Percentiles rank a stretch among this genome's conserved stretches.
Conservation (phyloP, 2,329 filamentous ascomycete genomes). For the Biscogniauxia sp. region DNA sequence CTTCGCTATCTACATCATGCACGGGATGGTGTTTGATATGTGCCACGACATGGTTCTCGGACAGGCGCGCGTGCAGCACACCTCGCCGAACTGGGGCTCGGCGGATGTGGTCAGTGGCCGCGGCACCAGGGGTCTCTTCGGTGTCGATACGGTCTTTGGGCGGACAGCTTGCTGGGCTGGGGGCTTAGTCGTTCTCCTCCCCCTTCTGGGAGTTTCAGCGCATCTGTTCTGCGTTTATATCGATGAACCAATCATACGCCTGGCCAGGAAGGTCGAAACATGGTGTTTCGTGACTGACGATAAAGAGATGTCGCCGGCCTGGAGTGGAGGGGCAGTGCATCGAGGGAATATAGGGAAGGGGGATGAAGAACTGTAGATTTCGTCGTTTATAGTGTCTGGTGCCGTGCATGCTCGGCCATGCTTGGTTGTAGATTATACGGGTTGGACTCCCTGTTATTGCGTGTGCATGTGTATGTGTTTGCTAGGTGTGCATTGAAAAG, state of each 20-base stretch:
- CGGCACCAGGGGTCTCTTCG: slow-evolving; percentile 1
- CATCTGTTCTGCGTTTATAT: slow-evolving; percentile 2
- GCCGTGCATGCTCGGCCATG: not conserved
- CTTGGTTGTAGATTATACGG: not conserved
- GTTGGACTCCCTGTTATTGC: no score
- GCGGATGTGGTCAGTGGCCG: not conserved
- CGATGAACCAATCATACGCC: slow-evolving; percentile 1
- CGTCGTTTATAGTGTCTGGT: not conserved
- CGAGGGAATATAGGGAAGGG: not conserved
- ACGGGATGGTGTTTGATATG: slow-evolving; percentile 46
- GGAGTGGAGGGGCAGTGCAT: no score
- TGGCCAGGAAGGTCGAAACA: not conserved
- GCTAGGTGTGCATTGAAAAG: no score
- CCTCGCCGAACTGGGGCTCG: not conserved
- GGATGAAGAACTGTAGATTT: not conserved
- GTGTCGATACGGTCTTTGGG: not conserved
- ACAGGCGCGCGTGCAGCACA: not conserved
- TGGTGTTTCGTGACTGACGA: slow-evolving; percentile 2
- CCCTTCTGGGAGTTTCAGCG: not conserved
- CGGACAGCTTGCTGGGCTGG: slow-evolving; percentile 4
- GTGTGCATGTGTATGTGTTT: no score
- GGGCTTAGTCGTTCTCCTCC: not conserved
- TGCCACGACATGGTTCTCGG: slow-evolving; percentile 34
- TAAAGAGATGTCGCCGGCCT: not conserved
- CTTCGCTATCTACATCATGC: slow-evolving; percentile 55